A percentile compares a stretch with the other conserved stretches of the same genome.
Conservation (phyloP, 2,329 filamentous ascomycete species). For the Ceratocystis diversiconidia region DNA sequence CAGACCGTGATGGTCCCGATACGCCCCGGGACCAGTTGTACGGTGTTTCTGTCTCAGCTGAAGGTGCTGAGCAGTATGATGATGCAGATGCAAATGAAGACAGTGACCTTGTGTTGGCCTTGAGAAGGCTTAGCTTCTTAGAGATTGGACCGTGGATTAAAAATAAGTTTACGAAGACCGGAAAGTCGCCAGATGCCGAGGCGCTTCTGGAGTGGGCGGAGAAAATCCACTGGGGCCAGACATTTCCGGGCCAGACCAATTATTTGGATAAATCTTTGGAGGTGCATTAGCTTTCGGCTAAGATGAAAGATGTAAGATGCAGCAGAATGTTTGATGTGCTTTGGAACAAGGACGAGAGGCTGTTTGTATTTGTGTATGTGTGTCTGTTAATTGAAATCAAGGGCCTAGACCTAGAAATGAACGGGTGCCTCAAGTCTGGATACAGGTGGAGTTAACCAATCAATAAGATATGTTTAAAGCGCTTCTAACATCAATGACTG, state of each 20-base stretch:
- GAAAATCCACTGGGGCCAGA: slow-evolving; percentile 13
- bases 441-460: background rate
- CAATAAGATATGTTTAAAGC: background rate
- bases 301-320: background rate
- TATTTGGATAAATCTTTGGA: slow-evolving; percentile 8
- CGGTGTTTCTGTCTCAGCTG: background rate
- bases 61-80: background rate
- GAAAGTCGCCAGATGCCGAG: slow-evolving; percentile 5
- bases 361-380: background rate
- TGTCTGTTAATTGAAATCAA: background rate
- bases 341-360: background rate
- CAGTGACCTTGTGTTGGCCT: background rate
- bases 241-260: slow-evolving; percentile 6
- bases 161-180: background rate
- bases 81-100: background rate
- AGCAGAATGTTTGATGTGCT: background rate
- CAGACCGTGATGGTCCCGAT: slow-evolving; percentile 12
- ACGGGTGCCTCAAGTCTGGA: background rate
- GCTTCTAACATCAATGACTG: background rate
- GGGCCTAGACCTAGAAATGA: background rate
- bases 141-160: slow-evolving; percentile 13
- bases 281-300: background rate
- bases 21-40: slow-evolving; percentile 6
- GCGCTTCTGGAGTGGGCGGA: slow-evolving; percentile 11
- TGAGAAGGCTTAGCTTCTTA: slow-evolving; percentile 7